Evolutionary conservation across 2,329 filamentous ascomycete species (phyloP).

Genomic region (Monilinia fructicola): DNA sequence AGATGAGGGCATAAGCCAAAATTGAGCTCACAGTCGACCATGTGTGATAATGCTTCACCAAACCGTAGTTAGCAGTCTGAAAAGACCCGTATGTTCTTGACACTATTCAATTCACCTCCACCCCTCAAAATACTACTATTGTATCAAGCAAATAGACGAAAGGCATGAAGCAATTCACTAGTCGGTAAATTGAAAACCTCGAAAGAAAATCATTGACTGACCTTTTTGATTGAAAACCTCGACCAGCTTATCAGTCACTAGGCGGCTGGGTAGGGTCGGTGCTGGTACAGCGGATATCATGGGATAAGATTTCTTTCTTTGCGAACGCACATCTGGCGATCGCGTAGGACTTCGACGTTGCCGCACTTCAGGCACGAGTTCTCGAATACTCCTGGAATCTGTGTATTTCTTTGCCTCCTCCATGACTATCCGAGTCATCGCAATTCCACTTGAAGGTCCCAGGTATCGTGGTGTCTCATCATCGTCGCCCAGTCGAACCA

Average conservation of each 20-base stretch:
- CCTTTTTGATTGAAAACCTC: conserved; percentile 85
- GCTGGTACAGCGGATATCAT: conserved; percentile 85
- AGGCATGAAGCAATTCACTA: conserved; percentile 1
- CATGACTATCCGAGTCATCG: conserved; percentile 93
- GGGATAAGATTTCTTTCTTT: conserved; percentile 81
- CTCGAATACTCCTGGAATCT: conserved; percentile 85
- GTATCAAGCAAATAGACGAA: background rate
- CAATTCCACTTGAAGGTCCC: conserved; percentile 91
- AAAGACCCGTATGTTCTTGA: conserved; percentile 4
- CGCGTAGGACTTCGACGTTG: conserved; percentile 66
- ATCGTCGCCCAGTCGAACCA: conserved; percentile 79
- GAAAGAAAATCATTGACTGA: conserved; percentile 43
- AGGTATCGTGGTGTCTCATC: conserved; percentile 87
- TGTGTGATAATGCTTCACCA: conserved; percentile 18
- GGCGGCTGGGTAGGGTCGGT: conserved; percentile 68
- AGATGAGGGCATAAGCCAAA: conserved; percentile 18
- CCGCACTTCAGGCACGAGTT: conserved; percentile 77
- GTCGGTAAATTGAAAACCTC: background rate
- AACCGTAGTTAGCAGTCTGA: conserved; percentile 16
- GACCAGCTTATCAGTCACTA: conserved; percentile 74
- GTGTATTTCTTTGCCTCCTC: conserved; percentile 94
- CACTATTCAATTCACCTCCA: conserved; percentile 6
- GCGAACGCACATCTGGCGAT: conserved; percentile 53
- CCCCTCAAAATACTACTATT: background rate
- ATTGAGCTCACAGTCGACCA: conserved; percentile 16